Base-by-base conservation (phyloP, 2,329 filamentous ascomycete species). In the Colletotrichum sp. region DNA sequence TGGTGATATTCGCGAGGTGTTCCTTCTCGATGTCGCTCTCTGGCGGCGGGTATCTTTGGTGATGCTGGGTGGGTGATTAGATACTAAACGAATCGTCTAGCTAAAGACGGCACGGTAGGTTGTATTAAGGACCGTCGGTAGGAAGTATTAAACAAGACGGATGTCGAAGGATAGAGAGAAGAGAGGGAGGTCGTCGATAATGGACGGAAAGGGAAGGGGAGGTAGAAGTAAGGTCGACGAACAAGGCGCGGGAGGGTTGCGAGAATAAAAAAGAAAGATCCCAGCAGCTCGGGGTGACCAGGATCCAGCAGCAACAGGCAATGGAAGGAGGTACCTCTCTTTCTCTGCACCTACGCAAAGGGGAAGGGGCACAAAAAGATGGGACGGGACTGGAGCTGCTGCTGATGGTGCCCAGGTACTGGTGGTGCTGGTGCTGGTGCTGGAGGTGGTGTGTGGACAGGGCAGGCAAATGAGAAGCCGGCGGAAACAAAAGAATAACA, bases 211-310 rank as follows among this genome's bases (percentile, higher is more conserved):
- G 59, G 74, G 59, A 60, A 52, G 34, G 34, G 32, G 39, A 74
- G 18, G 67, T 70, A 69, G 74, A 76, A 74, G 63, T 48, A 72
- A 24, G 21, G 28, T 30, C 21, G 52, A 75, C 60, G 52, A 13
- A 61, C 60, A 14, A 61, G 13, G 26, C 13, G 14, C 21, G 26
- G 57, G 68, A 34, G 43, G 68, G 59, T 48, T 55, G 32, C 34
- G 70, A 73, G 73, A 39, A 60, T 72, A 64, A 69, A 74, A 39
- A 60, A 59, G 59, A 52, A 64, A 36, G 65, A 69, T 60, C 70
- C 74, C 74, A 36, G 74, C 66, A 73, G 59, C 64, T 76, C 59
- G 64, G 70, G 74, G 63, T 21, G 34, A 60, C 59, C 65, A 69
- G 70, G 72, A 65, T 65, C 8, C 61, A 59, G 55, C 55, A 59